Conservation (phyloP, 495 filamentous ascomycete species). For the Penicillium cinerascens region DNA sequence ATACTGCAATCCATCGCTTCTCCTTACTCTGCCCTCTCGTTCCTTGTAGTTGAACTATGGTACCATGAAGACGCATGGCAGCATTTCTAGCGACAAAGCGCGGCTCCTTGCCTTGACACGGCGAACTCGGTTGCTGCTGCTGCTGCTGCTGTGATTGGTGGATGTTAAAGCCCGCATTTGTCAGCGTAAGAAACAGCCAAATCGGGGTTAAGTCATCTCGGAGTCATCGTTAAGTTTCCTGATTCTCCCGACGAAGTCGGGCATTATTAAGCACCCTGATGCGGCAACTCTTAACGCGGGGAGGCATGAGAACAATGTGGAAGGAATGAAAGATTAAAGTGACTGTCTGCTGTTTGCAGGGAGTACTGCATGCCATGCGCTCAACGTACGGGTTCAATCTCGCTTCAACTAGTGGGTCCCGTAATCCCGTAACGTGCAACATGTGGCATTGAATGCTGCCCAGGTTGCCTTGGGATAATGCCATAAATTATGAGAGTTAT, state of each 20-base stretch:
- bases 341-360: not conserved
- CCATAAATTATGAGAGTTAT: too few species aligned
- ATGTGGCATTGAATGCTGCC: too few species aligned
- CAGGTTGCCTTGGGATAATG: too few species aligned
- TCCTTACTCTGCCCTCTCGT: not conserved
- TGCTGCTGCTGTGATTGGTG: not conserved
- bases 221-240: conserved; percentile 3
- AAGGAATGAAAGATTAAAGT: not conserved
- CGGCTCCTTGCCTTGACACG: conserved; percentile 4
- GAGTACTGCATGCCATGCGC: not conserved
- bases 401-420: too few species aligned
- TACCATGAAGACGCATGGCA: not conserved
- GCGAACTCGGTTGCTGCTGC: not conserved
- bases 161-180: conserved; percentile 1
- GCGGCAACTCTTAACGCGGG: not conserved
- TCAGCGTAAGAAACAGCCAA: conserved; percentile 1
- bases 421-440: too few species aligned
- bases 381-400: too few species aligned
- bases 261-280: conserved; percentile 1
- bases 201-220: not conserved
- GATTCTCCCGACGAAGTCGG: conserved; percentile 7
- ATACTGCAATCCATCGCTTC: not conserved
- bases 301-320: not conserved
- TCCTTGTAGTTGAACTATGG: not conserved
- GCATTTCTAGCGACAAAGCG: conserved; percentile 14